These are phyloP conservation scores for Wickerhamiella slavikovae DNA, from an alignment of 805 yeast species.

Conservation along the genomic window DNA sequence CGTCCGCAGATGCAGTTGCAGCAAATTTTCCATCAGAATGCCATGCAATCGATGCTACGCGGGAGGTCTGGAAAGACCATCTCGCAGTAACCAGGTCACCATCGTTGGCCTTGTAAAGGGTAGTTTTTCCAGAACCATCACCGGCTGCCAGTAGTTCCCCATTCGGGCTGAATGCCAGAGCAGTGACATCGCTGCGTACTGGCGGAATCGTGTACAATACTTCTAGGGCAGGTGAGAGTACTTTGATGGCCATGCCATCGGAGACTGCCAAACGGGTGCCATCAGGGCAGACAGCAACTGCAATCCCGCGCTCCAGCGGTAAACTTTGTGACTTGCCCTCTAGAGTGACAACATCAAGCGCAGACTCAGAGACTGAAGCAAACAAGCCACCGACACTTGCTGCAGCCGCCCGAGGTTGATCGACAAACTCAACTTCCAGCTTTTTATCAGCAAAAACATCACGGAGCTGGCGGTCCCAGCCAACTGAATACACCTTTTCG, in stretches of 20 bases:
- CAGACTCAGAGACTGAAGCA: slow-evolving; percentile 13
- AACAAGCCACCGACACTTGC: slow-evolving; percentile 25
- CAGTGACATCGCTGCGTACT: slow-evolving; percentile 46
- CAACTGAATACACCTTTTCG: slow-evolving; percentile 30
- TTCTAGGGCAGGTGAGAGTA: no score
- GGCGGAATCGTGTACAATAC: no score
- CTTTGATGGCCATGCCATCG: no score
- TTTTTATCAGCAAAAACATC: slow-evolving; percentile 18
- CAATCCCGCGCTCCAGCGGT: not conserved
- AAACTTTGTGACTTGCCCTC: no score
- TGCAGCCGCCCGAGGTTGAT: slow-evolving; percentile 32
- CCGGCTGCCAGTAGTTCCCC: slow-evolving; percentile 61
- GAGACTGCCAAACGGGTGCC: slow-evolving; percentile 25
- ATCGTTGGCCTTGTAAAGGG: slow-evolving; percentile 39
- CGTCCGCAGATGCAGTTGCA: slow-evolving; percentile 68
- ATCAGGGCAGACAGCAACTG: slow-evolving; percentile 16
- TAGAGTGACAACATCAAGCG: no score
- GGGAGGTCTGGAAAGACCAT: slow-evolving; percentile 91
- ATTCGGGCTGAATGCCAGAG: slow-evolving; percentile 49
- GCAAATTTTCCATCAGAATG: slow-evolving; percentile 47
- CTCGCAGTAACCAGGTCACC: slow-evolving; percentile 47
- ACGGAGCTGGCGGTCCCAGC: slow-evolving; percentile 76
- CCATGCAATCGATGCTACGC: slow-evolving; percentile 65
- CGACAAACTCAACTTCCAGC: slow-evolving; percentile 16
- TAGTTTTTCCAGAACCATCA: slow-evolving; percentile 68